These are phyloP conservation scores for Epithemia pelagica DNA, from an alignment of 108 stramenopile species.

Conservation along the genomic window DNA sequence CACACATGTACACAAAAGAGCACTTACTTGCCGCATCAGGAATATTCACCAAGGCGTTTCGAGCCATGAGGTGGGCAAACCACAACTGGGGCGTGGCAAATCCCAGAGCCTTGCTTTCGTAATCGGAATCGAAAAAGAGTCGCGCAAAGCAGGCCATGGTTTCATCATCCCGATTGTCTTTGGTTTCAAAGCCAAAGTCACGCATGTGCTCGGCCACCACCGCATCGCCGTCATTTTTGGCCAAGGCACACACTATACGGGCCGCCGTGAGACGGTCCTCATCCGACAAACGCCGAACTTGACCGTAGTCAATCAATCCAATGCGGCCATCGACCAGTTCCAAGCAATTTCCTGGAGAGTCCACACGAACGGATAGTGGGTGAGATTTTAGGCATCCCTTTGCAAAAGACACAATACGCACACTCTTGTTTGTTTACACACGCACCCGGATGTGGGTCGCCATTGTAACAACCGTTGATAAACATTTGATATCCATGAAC, in stretches of 20 bases:
- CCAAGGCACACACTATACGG: constrained; percentile 42
- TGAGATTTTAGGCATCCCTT: no score
- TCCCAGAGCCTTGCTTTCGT: constrained; percentile 30
- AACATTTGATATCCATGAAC: constrained; percentile 74
- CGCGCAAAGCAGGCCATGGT: constrained; percentile 43
- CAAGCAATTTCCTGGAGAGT: constrained; percentile 42
- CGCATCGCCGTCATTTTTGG: constrained; percentile 10
- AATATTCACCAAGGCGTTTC: constrained; percentile 48
- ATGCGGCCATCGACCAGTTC: constrained; percentile 38
- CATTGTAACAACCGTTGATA: constrained; percentile 50
- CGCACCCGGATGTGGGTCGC: constrained; percentile 51
- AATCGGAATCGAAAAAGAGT: constrained; percentile 63
- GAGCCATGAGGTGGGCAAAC: constrained; percentile 34
- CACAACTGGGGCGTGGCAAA: constrained; percentile 64
- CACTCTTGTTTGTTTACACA: background rate
- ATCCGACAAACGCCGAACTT: constrained; percentile 38
- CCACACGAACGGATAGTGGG: background rate
- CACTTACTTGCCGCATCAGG: constrained; percentile 52
- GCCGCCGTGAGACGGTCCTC: constrained; percentile 45
- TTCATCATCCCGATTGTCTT: constrained; percentile 31
- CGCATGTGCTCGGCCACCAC: constrained; percentile 44
- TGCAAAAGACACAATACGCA: background rate
- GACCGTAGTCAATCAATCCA: constrained; percentile 74
- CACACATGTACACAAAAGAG: no score
- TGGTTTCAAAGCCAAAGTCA: constrained; percentile 45